Base-by-base conservation (phyloP, 768 basidiomycete species). In the Mycena sanguinolenta region DNA sequence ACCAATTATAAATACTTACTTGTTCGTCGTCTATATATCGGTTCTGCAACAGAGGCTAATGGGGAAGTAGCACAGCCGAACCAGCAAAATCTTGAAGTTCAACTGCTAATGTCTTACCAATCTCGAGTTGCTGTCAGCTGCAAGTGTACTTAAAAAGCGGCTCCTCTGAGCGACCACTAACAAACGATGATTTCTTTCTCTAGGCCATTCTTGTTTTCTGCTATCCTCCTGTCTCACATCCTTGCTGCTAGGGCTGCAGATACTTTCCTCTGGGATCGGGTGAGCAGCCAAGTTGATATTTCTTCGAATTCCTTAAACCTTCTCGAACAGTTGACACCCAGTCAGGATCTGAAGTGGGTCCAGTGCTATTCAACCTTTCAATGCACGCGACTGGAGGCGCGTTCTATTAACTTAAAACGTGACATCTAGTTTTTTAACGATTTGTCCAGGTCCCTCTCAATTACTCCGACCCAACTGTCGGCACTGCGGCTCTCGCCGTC, bases 371-470 rank as follows among this genome's bases (percentile, higher is more conserved):
- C 62, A 1, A 63, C 50, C 8, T 61, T 50, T 25, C 60, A 50
- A 30, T 61, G 60, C 50, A 63, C 50, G 14, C 36, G 62, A 10
- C 39, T 54, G 50, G 34, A 54, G 38, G 32, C 38, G 28, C 27
- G n/a, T 57, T 44, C 27, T 14, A 14, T 42, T 44, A 3, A 2
- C 19, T 53, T 25, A 16, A 34, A 25, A 27, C 8, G 17, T 14
- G 12, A 34, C 28, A 53, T 39, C 23, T n/a, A n/a, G 8, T 27
- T 36, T 42, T n/a, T 19, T 42, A 54, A 4, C 2, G 21, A 39
- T 16, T 53, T 21, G 23, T 36, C 2, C 53, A 69, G 67, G 67
- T 69, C 25, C 70, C 70, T 2, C 65, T 71, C 12, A 65, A 71
- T 27, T 71, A 71, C 25, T 55, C 64, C 46, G 17, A 60, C 28